Evolutionary conservation across 768 basidiomycete species (phyloP).

Genomic region (Pisolithus tinctorius): DNA sequence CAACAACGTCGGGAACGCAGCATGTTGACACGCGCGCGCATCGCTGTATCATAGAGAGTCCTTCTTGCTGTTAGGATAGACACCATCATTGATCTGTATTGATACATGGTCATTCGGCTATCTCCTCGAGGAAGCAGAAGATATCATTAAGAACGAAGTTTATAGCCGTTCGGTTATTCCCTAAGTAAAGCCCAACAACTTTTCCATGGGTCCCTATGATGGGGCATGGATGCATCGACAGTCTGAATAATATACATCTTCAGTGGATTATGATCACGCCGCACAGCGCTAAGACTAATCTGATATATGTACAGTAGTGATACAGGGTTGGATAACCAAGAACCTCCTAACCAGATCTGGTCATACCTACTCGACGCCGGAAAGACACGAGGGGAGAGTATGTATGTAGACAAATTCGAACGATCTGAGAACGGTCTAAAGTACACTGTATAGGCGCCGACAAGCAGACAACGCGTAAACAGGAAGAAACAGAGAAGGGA

Average conservation of each 20-base stretch:
- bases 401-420: too few relatives aligned
- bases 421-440: slow-evolving; percentile 1
- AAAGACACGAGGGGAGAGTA: too few relatives aligned
- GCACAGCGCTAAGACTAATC: background rate
- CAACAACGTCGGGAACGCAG: background rate
- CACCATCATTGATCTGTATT: background rate
- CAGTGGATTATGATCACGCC: too few relatives aligned
- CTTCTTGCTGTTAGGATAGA: background rate
- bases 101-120: background rate
- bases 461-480: background rate
- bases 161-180: too few relatives aligned
- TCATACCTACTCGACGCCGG: too few relatives aligned
- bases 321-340: slow-evolving; percentile 15
- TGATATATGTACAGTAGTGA: slow-evolving; percentile 18
- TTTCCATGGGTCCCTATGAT: too few relatives aligned
- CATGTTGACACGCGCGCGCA: background rate
- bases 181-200: too few relatives aligned
- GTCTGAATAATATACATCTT: too few relatives aligned
- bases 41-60: background rate
- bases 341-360: background rate
- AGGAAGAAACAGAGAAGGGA: background rate
- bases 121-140: too few relatives aligned
- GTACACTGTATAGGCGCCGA: slow-evolving; percentile 5
- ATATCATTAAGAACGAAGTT: too few relatives aligned
- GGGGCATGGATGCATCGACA: too few relatives aligned